Conservation (phyloP, 495 filamentous ascomycete genomes). For the Tuber calosporum region DNA sequence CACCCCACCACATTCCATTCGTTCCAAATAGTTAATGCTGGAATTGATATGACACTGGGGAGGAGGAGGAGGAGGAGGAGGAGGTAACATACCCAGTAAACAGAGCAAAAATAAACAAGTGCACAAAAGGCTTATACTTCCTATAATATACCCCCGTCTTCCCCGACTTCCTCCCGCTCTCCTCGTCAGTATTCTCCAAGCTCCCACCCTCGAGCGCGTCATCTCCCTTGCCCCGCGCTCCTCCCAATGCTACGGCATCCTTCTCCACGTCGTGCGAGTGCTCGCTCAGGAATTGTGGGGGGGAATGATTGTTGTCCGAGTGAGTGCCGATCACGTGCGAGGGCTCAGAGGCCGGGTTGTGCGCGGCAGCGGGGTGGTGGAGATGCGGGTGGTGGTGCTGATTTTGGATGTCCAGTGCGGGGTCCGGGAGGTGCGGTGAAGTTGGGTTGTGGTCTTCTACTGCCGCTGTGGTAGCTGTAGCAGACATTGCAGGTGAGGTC, state of each 20-base stretch:
- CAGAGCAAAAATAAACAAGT: conserved; percentile 25
- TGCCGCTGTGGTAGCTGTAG: background rate
- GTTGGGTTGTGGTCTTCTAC: background rate
- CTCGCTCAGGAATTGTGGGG: conserved; percentile 12
- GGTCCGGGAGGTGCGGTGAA: conserved; percentile 38
- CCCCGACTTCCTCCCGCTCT: conserved; percentile 7
- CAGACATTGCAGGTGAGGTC: background rate
- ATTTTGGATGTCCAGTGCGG: conserved; percentile 44
- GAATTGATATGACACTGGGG: background rate
- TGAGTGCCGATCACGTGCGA: conserved; percentile 47
- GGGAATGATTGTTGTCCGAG: conserved; percentile 6
- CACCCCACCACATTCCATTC: conserved; percentile 7
- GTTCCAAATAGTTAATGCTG: background rate
- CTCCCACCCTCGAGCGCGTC: conserved; percentile 26
- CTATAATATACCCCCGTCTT: conserved; percentile 3
- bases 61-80: background rate
- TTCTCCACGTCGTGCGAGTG: conserved; percentile 42
- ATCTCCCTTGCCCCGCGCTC: conserved; percentile 27
- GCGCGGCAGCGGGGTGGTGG: conserved; percentile 47
- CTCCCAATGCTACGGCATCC: conserved; percentile 8
- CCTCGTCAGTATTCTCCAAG: background rate
- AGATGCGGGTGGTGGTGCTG: conserved; percentile 52
- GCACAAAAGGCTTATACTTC: conserved; percentile 28
- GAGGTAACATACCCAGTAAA: conserved; percentile 34
- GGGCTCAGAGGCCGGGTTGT: conserved; percentile 47